phyloP scores from a whole-genome alignment of 148 eudicot species.

The Diospyros lotus region DNA sequence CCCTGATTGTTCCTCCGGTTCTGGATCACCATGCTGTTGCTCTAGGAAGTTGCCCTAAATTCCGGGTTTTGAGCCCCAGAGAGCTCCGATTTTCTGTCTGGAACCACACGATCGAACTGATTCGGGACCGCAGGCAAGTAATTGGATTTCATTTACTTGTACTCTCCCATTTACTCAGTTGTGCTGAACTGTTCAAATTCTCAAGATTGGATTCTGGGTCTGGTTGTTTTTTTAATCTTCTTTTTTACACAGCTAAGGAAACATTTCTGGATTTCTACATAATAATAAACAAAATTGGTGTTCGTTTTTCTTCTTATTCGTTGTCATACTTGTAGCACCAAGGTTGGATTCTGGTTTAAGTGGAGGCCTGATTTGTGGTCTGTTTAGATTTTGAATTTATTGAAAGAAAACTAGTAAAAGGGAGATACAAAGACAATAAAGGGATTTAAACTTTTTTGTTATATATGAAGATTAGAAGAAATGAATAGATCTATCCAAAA shows the following conservation, averaged over 20 bases:
- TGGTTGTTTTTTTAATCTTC: background rate
- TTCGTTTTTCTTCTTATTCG: background rate
- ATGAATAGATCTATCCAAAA: too few relatives aligned
- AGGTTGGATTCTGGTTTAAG: background rate
- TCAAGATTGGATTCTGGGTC: background rate
- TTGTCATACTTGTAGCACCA: background rate
- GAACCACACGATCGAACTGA: slow-evolving; percentile 62
- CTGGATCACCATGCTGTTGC: slow-evolving; percentile 93
- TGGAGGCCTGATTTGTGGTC: background rate
- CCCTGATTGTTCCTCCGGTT: slow-evolving; percentile 77
- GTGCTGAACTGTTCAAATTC: background rate
- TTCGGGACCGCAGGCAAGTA: slow-evolving; percentile 53
- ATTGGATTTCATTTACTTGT: too few relatives aligned
- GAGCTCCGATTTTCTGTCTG: slow-evolving; percentile 57
- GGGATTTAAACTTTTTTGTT: too few relatives aligned
- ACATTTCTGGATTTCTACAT: background rate
- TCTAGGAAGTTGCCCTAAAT: slow-evolving; percentile 92
- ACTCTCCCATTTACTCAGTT: too few relatives aligned
- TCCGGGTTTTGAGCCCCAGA: slow-evolving; percentile 62
- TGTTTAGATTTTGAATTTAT: too few relatives aligned
- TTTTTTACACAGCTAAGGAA: too few relatives aligned
- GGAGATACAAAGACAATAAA: too few relatives aligned
- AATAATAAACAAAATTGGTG: background rate
- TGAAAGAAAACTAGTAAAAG: too few relatives aligned
- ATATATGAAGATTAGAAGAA: too few relatives aligned